phyloP scores from a whole-genome alignment of 805 yeast species.

The Kodamaea nitidulidarum region DNA sequence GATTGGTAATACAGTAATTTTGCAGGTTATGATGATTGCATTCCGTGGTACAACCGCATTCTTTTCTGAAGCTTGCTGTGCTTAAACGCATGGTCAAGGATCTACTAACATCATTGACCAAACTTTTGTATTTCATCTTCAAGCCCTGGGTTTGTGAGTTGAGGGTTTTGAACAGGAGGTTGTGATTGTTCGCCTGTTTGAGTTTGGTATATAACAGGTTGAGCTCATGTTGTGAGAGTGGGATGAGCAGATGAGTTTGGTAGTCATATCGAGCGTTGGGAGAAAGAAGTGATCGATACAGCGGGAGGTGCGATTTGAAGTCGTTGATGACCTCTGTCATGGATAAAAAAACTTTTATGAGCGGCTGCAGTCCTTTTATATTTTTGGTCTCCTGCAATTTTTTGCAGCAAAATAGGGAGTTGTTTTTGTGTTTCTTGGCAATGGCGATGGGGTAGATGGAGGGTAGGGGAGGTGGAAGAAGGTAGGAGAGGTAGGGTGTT shows the following conservation, averaged over 20 bases:
- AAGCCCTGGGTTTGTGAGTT: constrained; percentile 13
- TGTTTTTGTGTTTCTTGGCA: background rate
- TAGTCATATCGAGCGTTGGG: constrained; percentile 51
- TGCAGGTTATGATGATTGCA: background rate
- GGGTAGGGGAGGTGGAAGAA: too few relatives aligned
- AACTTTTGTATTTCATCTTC: constrained; percentile 47
- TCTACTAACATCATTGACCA: constrained; percentile 47
- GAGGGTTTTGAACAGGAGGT: constrained; percentile 11
- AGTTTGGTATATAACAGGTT: constrained; percentile 17
- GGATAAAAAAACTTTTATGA: background rate
- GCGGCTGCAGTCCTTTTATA: background rate
- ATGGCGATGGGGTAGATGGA: too few relatives aligned
- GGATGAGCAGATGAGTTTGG: constrained; percentile 41
- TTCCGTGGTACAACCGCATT: background rate
- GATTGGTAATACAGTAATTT: too few relatives aligned
- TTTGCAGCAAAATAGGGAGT: too few relatives aligned
- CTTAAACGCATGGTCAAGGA: constrained; percentile 33
- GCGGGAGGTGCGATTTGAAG: constrained; percentile 8
- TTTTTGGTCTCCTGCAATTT: background rate
- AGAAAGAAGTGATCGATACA: constrained; percentile 49
- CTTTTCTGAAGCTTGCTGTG: constrained; percentile 13
- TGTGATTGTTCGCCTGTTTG: constrained; percentile 14
- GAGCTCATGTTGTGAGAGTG: constrained; percentile 33
- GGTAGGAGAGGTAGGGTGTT: too few relatives aligned
- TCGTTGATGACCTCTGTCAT: constrained; percentile 6